Percentiles rank a stretch among this genome's conserved stretches.
These are phyloP conservation scores for Pichia kudriavzevii DNA, from an alignment of 1,139 yeast genomes.

Conservation along the genomic window DNA sequence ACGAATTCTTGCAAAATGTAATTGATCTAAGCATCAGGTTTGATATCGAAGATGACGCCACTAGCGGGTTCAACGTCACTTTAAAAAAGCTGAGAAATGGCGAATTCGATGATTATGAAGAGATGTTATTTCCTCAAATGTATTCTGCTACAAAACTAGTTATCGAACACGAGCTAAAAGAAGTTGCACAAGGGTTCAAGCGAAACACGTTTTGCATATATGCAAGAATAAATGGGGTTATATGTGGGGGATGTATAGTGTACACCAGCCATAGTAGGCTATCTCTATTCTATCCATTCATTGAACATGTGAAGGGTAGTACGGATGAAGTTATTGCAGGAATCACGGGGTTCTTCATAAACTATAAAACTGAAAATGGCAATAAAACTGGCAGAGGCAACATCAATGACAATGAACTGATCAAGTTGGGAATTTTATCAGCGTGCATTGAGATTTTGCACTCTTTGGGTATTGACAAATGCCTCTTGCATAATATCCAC, in stretches of 20 bases:
- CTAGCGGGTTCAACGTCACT: constrained; percentile 25
- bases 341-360: constrained; percentile 50
- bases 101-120: constrained; percentile 14
- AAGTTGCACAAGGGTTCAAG: background rate
- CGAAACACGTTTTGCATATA: constrained; percentile 32
- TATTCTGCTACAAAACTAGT: constrained; percentile 21
- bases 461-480: constrained; percentile 17
- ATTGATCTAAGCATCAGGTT: constrained; percentile 4
- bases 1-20: no score
- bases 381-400: no score
- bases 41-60: constrained; percentile 31
- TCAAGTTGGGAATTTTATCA: constrained; percentile 51
- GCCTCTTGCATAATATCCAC: constrained; percentile 14
- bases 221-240: constrained; percentile 50
- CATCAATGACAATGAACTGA: background rate
- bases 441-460: constrained; percentile 52
- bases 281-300: constrained; percentile 47
- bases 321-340: constrained; percentile 37
- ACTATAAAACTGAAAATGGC: constrained; percentile 34
- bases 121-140: constrained; percentile 24
- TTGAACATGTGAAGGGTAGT: constrained; percentile 16
- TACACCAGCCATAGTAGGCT: constrained; percentile 44
- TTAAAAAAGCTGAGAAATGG: constrained; percentile 19
- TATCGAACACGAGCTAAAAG: constrained; percentile 9
- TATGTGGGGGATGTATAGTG: constrained; percentile 48